Conservation (phyloP, 345 rosid genomes). For the Gossypium arboreum region DNA sequence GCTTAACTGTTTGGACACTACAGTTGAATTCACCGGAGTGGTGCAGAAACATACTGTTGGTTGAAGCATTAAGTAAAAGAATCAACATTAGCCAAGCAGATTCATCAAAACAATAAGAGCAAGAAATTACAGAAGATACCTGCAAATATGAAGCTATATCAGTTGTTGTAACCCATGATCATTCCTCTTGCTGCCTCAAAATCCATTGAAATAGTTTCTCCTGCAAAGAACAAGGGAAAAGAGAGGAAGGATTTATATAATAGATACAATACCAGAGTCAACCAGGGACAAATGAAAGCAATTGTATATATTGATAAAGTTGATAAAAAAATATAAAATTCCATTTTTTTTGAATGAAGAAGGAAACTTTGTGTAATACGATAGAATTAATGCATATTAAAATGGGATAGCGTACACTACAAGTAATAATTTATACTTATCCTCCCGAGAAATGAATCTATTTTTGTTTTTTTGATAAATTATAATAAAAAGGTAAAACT, state of each 20-base stretch:
- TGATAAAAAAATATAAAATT: no score
- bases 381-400: no score
- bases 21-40: neutral
- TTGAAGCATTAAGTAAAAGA: neutral
- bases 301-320: no score
- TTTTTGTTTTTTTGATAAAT: no score
- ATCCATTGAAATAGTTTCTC: constrained; percentile 82
- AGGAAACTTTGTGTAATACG: no score
- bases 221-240: constrained; percentile 22
- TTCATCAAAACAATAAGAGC: neutral
- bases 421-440: no score
- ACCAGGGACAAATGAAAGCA: neutral
- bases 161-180: constrained; percentile 50
- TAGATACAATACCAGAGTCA: neutral
- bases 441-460: no score
- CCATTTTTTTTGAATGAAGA: no score
- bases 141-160: constrained; percentile 65
- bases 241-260: neutral
- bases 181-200: constrained; percentile 68
- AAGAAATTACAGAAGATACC: constrained; percentile 31
- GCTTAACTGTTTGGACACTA: neutral
- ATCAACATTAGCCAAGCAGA: neutral
- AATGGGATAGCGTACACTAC: no score
- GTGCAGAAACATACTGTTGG: neutral
- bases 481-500: no score